Evolutionary conservation across 2,329 filamentous ascomycete genomes (phyloP).

Genomic region (Daldinia sp.): DNA sequence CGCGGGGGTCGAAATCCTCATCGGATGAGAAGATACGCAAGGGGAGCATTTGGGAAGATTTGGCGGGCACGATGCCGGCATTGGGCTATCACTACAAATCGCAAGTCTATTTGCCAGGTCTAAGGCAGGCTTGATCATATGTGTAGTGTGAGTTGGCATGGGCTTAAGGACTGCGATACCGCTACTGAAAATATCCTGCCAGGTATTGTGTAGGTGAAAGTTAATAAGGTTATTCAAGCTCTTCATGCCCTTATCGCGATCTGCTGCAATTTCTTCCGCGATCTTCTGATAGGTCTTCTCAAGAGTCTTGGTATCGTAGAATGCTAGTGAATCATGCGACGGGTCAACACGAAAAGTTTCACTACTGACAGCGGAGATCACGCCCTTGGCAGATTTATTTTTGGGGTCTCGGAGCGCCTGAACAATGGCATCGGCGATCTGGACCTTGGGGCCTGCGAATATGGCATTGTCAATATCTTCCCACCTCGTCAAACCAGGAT

Average conservation of each 20-base stretch:
- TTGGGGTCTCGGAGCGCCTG: slow-evolving; percentile 64
- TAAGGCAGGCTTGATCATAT: slow-evolving; percentile 73
- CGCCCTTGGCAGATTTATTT: slow-evolving; percentile 64
- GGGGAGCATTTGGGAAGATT: slow-evolving; percentile 78
- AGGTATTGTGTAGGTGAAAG: slow-evolving; percentile 83
- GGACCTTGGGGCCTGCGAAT: slow-evolving; percentile 72
- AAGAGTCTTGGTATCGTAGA: slow-evolving; percentile 74
- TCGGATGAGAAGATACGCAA: slow-evolving; percentile 71
- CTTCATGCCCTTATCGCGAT: slow-evolving; percentile 67
- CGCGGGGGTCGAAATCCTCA: slow-evolving; percentile 72
- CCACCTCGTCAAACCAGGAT: slow-evolving; percentile 76
- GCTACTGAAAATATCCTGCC: slow-evolving; percentile 78
- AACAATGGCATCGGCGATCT: slow-evolving; percentile 70
- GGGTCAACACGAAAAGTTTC: slow-evolving; percentile 72
- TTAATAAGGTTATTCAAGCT: slow-evolving; percentile 80
- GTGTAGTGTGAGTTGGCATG: slow-evolving; percentile 75
- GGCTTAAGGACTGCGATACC: slow-evolving; percentile 87
- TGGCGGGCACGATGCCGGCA: slow-evolving; percentile 83
- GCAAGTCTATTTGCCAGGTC: slow-evolving; percentile 79
- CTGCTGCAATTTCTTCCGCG: slow-evolving; percentile 65
- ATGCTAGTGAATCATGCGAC: slow-evolving; percentile 73
- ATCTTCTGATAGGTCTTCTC: slow-evolving; percentile 72
- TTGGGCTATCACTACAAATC: slow-evolving; percentile 76
- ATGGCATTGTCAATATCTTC: slow-evolving; percentile 75
- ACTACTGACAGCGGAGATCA: slow-evolving; percentile 68